These are phyloP conservation scores for Warburgia ugandensis DNA, from an alignment of 164 flowering plant species.

Conservation along the genomic window DNA sequence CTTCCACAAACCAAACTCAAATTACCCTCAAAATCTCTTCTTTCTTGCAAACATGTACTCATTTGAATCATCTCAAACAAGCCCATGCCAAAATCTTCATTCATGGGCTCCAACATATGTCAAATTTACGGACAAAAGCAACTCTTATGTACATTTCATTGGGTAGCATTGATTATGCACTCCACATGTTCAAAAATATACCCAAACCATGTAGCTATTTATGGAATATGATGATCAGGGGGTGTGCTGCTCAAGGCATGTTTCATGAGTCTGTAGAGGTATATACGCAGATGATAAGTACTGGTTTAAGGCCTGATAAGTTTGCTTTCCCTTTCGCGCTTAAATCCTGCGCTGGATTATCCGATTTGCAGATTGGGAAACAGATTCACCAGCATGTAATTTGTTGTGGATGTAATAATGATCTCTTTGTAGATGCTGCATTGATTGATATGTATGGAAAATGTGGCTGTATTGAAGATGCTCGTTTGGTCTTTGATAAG, in stretches of 20 bases:
- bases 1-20: no score
- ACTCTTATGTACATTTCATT: conserved; percentile 6
- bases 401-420: conserved; percentile 8
- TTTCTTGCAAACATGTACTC: conserved; percentile 1
- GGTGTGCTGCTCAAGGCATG: conserved; percentile 8
- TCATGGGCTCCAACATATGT: conserved; percentile 6
- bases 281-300: conserved; percentile 4
- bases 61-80: conserved; percentile 7
- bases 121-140: background rate
- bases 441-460: conserved; percentile 13
- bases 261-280: conserved; percentile 5
- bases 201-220: conserved; percentile 7
- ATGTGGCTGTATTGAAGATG: conserved; percentile 10
- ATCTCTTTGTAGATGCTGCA: conserved; percentile 11
- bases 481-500: conserved; percentile 14
- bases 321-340: conserved; percentile 15
- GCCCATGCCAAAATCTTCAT: conserved; percentile 9
- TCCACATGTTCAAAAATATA: background rate
- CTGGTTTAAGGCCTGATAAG: conserved; percentile 11
- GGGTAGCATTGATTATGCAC: conserved; percentile 5
- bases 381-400: conserved; percentile 13
- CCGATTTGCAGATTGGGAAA: conserved; percentile 11
- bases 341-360: conserved; percentile 13
- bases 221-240: conserved; percentile 13
- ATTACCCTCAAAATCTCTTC: background rate